Evolutionary conservation across 2,329 filamentous ascomycete genomes (phyloP), one percentile per base, ranked within the genome.

Genomic region (Cladosporium austrohemisphaericum): DNA sequence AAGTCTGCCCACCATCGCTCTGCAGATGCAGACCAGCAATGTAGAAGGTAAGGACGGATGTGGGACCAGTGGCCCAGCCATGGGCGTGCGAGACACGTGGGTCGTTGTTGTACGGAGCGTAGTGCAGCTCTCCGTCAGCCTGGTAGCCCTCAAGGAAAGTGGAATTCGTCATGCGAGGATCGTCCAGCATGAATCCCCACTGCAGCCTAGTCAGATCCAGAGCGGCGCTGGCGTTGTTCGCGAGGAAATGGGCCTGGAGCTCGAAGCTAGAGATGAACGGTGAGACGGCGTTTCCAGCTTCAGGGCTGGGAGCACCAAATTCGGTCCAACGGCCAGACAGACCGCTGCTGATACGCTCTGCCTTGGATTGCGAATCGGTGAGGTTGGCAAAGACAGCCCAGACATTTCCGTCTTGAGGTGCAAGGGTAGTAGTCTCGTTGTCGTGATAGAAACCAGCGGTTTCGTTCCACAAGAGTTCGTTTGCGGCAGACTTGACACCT

Each of bases 381-480:
- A 64, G 50, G 43, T 65, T 66, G 50, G 65, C 60, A 35, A 70
- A 57, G 14, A 71, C 55, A 0, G 72, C 62, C 68, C 69, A 70
- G 40, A 60, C 55, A 47, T 72, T 72, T 5, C 69, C 79, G 53
- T 83, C 80, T 65, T 85, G 80, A 0, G 80, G 79, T 53, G 64
- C 56, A 2, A 71, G 59, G 4, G 55, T 60, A 5, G 67, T 69
- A 6, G 65, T 68, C 8, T 64, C 62, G 46, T 70, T 71, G 53
- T 72, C 67, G 36, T 60, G 62, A 59, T 69, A 71, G 5, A 65
- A 60, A 5, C 63, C 61, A 16, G 60, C 60, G 14, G 44, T 41
- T 4, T 50, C 59, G 28, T 60, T 58, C 47, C 58, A 64, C 32
- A 55, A 48, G 2, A 62, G 38, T 1, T 38, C 44, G 14, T 55